These are phyloP conservation scores for Boletellus deceptivus DNA, from an alignment of 1,284 basidiomycete genomes.

Conservation along the genomic window DNA sequence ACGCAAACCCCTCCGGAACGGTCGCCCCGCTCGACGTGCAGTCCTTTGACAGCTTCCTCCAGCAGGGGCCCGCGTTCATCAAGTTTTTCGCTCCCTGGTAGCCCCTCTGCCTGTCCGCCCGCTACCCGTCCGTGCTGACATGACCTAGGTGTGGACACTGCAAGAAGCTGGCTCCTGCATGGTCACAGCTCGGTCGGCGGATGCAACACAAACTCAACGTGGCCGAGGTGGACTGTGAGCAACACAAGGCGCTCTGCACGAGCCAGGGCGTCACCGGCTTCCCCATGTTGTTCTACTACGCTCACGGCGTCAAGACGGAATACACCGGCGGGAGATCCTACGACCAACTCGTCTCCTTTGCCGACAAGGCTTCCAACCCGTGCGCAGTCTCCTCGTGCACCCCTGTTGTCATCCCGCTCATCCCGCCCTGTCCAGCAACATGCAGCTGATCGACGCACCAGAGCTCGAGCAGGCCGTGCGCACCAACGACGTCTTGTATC, in stretches of 20 bases:
- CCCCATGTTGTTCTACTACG: conserved; percentile 75
- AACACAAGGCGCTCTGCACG: conserved; percentile 62
- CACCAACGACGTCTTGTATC: conserved; percentile 67
- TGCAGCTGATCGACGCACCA: conserved; percentile 47
- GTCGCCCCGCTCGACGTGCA: conserved; percentile 54
- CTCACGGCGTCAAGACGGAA: conserved; percentile 53
- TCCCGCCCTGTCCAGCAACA: conserved; percentile 34
- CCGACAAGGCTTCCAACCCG: conserved; percentile 65
- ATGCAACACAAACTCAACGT: conserved; percentile 73
- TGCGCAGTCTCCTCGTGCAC: conserved; percentile 33
- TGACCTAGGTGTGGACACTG: conserved; percentile 78
- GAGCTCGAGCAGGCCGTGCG: conserved; percentile 51
- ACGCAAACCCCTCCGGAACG: conserved; percentile 60
- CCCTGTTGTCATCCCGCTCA: conserved; percentile 5
- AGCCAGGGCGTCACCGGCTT: conserved; percentile 70
- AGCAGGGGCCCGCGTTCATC: conserved; percentile 71
- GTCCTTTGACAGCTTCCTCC: conserved; percentile 50
- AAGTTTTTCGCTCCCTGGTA: conserved; percentile 93
- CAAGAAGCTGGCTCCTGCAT: conserved; percentile 83
- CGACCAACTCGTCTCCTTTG: conserved; percentile 67
- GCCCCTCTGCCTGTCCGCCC: not conserved
- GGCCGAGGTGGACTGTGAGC: conserved; percentile 86
- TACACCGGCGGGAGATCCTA: conserved; percentile 70
- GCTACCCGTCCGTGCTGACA: not conserved
- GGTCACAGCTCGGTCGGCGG: conserved; percentile 67